Evolutionary conservation across 495 filamentous ascomycete genomes (phyloP).

Genomic region (Aspergillus avenaceus): DNA sequence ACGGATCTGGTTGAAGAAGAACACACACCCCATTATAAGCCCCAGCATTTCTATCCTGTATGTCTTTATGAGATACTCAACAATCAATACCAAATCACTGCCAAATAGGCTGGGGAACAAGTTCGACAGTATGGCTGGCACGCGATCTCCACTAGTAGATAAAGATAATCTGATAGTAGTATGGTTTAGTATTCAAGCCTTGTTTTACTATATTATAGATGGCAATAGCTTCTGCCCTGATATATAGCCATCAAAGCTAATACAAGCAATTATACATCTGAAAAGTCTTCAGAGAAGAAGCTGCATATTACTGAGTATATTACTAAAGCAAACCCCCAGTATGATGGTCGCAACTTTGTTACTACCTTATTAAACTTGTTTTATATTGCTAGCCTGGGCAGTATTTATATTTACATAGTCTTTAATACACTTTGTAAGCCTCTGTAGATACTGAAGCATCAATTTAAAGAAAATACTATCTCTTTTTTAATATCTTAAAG

Average conservation of each 20-base stretch:
- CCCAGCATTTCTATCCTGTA: constrained; percentile 39
- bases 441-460: constrained; percentile 26
- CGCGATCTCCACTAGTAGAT: constrained; percentile 32
- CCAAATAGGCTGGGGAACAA: constrained; percentile 44
- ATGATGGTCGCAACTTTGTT: constrained; percentile 25
- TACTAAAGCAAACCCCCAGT: constrained; percentile 13
- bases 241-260: constrained; percentile 28
- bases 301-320: constrained; percentile 22
- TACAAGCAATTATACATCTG: constrained; percentile 15
- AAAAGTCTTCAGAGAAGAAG: constrained; percentile 21
- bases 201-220: constrained; percentile 15
- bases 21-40: constrained; percentile 25
- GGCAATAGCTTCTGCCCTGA: constrained; percentile 18
- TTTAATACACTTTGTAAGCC: constrained; percentile 27
- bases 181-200: constrained; percentile 1
- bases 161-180: constrained; percentile 9
- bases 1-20: constrained; percentile 32
- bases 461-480: constrained; percentile 16
- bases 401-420: constrained; percentile 26
- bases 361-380: constrained; percentile 29
- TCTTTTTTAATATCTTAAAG: constrained; percentile 24
- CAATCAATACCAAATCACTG: constrained; percentile 33
- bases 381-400: constrained; percentile 18
- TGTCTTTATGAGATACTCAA: constrained; percentile 36
- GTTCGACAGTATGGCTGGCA: constrained; percentile 46